Evolutionary conservation across 2,329 filamentous ascomycete genomes (phyloP).

Genomic region (Microdochium bolleyi): DNA sequence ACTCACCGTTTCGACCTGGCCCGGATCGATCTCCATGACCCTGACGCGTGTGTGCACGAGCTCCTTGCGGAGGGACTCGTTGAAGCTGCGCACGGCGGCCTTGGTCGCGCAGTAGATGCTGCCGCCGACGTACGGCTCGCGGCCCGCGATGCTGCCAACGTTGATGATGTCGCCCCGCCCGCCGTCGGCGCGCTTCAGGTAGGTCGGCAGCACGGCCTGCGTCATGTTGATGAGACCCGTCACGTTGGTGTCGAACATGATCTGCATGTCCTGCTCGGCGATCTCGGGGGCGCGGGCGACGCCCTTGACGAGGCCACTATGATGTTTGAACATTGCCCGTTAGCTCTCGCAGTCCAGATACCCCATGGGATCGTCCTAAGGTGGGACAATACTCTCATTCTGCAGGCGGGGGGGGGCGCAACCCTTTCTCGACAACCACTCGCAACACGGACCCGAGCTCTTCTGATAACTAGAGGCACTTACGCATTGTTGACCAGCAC

Average conservation of each 20-base stretch:
- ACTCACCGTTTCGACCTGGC: slow-evolving; percentile 62
- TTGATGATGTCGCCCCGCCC: slow-evolving; percentile 93
- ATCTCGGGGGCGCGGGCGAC: slow-evolving; percentile 82
- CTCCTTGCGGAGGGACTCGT: slow-evolving; percentile 63
- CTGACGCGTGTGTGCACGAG: slow-evolving; percentile 62
- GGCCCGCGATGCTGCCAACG: slow-evolving; percentile 52
- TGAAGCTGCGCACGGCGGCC: slow-evolving; percentile 66
- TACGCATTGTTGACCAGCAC: slow-evolving; percentile 95
- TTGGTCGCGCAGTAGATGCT: slow-evolving; percentile 77
- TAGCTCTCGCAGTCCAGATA: background rate
- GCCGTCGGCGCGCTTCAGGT: slow-evolving; percentile 66
- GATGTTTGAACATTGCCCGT: too few species aligned
- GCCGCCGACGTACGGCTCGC: slow-evolving; percentile 65
- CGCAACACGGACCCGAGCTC: background rate
- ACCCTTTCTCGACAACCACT: background rate
- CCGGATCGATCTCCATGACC: slow-evolving; percentile 68
- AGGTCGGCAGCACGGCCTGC: slow-evolving; percentile 78
- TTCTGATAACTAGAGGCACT: slow-evolving; percentile 32
- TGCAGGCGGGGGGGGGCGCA: background rate
- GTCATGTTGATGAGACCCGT: slow-evolving; percentile 95
- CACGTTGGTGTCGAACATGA: slow-evolving; percentile 92
- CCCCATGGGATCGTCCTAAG: background rate
- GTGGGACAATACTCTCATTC: too few species aligned
- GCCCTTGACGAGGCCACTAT: slow-evolving; percentile 79
- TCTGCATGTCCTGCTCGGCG: slow-evolving; percentile 67